Conservation (phyloP, 129 eudicot genomes). For the Ambrosia artemisiifolia region DNA sequence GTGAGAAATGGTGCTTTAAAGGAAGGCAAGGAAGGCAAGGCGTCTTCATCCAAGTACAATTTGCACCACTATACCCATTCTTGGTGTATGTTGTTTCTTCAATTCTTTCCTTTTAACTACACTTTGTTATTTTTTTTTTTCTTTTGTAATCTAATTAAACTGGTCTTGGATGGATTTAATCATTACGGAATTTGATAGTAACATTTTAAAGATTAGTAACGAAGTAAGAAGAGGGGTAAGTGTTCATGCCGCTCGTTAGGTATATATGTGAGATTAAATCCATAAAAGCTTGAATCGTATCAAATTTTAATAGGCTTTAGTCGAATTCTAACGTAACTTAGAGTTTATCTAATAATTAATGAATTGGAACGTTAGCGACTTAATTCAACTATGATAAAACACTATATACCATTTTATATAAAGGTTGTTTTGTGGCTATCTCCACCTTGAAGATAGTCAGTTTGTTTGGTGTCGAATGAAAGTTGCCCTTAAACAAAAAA, state of each 20-base stretch:
- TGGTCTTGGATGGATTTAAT: not conserved
- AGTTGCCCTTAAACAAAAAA: too few relatives aligned
- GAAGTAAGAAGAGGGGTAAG: not conserved
- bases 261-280: not conserved
- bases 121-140: not conserved
- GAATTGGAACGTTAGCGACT: not conserved
- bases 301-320: too few relatives aligned
- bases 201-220: too few relatives aligned
- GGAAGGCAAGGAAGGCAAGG: conserved; percentile 38
- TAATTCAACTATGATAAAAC: too few relatives aligned
- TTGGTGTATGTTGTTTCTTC: conserved; percentile 31
- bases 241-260: not conserved
- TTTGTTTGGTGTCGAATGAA: too few relatives aligned
- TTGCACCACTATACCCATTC: conserved; percentile 30
- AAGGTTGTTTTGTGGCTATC: too few relatives aligned
- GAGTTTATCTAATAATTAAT: not conserved
- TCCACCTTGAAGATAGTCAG: too few relatives aligned
- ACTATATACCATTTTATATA: too few relatives aligned
- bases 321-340: not conserved
- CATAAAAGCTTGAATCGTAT: not conserved
- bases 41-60: conserved; percentile 37
- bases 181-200: too few relatives aligned
- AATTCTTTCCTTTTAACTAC: not conserved
- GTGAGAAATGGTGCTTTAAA: conserved; percentile 32
- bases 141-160: not conserved